Evolutionary conservation across 1,139 yeast species (phyloP).

Genomic region (Pneumocystis murina): DNA sequence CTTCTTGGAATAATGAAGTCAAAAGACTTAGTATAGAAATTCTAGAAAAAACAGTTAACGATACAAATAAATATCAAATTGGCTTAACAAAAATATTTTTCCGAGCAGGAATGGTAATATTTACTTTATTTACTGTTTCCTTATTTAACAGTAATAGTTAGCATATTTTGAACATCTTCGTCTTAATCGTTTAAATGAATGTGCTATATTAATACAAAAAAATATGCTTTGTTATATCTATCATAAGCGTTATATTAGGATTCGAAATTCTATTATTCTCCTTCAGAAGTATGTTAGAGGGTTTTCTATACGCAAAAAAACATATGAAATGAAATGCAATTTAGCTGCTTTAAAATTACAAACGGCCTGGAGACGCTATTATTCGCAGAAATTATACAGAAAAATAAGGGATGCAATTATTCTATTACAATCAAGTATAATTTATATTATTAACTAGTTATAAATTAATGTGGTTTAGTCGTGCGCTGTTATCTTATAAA

Average conservation of each 20-base stretch:
- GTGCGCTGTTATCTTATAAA: conserved; percentile 55
- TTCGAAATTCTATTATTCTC: conserved; percentile 38
- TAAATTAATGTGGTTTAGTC: conserved; percentile 16
- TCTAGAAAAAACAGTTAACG: conserved; percentile 46
- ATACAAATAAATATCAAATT: conserved; percentile 55
- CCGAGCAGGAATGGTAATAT: conserved; percentile 59
- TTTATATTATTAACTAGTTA: neutral
- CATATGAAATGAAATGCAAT: conserved; percentile 43
- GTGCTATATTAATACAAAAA: conserved; percentile 80
- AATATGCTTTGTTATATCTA: conserved; percentile 45
- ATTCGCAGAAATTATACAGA: conserved; percentile 36
- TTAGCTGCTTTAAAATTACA: conserved; percentile 62
- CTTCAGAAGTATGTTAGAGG: conserved; percentile 58
- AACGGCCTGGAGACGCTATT: conserved; percentile 51
- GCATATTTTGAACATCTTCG: conserved; percentile 79
- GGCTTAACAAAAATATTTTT: conserved; percentile 76
- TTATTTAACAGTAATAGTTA: conserved; percentile 21
- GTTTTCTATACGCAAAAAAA: conserved; percentile 39
- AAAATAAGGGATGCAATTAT: conserved; percentile 38
- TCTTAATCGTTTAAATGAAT: conserved; percentile 55
- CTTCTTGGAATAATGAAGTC: conserved; percentile 39
- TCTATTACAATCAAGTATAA: conserved; percentile 34
- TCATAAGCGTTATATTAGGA: conserved; percentile 42
- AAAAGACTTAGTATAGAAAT: conserved; percentile 28
- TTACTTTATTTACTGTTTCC: neutral